Evolutionary conservation across 2,329 filamentous ascomycete genomes (phyloP).

Genomic region (Leptosphaerulina australis): DNA sequence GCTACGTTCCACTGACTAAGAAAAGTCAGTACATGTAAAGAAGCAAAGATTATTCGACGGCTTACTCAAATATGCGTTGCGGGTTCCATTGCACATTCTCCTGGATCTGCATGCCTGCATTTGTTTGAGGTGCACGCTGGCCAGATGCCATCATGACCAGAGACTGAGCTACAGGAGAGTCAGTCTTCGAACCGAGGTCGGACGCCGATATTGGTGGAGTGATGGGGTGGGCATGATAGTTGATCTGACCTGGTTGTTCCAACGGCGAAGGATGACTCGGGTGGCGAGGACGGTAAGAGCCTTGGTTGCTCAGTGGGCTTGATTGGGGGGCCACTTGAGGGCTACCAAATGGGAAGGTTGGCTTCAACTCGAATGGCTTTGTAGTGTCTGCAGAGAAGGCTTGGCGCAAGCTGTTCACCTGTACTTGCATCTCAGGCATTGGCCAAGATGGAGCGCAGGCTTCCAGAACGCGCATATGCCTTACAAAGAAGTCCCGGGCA

Average conservation of each 20-base stretch:
- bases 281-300: slow-evolving; percentile 59
- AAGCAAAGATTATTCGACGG: slow-evolving; percentile 25
- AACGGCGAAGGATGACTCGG: slow-evolving; percentile 55
- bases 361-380: slow-evolving; percentile 87
- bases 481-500: slow-evolving; percentile 84
- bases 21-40: slow-evolving; percentile 20
- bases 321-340: slow-evolving; percentile 67
- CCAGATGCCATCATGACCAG: slow-evolving; percentile 70
- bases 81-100: slow-evolving; percentile 81
- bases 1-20: slow-evolving; percentile 91
- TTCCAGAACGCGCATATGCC: slow-evolving; percentile 93
- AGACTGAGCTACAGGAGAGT: slow-evolving; percentile 74
- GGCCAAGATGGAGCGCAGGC: slow-evolving; percentile 82
- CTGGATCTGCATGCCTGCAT: slow-evolving; percentile 63
- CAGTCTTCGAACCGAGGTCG: slow-evolving; percentile 75
- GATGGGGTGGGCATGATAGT: slow-evolving; percentile 71
- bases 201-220: slow-evolving; percentile 79
- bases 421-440: slow-evolving; percentile 86
- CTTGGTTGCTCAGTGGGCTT: slow-evolving; percentile 64
- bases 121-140: slow-evolving; percentile 58
- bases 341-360: slow-evolving; percentile 84
- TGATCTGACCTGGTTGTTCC: slow-evolving; percentile 64
- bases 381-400: slow-evolving; percentile 87
- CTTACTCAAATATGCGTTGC: slow-evolving; percentile 87
- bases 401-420: slow-evolving; percentile 85